These are phyloP conservation scores for Agroathelia rolfsii DNA, from an alignment of 1,284 basidiomycete genomes.

Conservation along the genomic window DNA sequence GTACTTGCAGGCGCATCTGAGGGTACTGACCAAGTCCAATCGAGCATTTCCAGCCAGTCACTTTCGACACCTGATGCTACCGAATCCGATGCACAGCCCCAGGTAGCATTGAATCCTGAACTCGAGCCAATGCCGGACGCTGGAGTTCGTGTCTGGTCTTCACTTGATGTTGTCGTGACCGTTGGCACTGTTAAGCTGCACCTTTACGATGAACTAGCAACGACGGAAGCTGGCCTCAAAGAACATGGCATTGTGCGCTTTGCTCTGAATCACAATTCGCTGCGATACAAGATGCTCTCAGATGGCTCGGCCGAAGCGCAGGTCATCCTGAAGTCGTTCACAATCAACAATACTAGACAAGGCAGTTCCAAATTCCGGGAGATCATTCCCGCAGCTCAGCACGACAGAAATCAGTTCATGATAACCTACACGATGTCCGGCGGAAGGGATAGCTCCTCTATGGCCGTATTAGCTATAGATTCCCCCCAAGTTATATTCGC, in stretches of 20 bases:
- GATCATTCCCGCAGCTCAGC: constrained; percentile 86
- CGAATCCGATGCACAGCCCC: constrained; percentile 5
- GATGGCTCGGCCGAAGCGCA: constrained; percentile 84
- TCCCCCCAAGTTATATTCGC: constrained; percentile 92
- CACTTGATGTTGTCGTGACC: constrained; percentile 70
- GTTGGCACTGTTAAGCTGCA: constrained; percentile 80
- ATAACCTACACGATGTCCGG: constrained; percentile 77
- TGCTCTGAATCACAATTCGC: constrained; percentile 70
- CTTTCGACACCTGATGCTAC: constrained; percentile 10
- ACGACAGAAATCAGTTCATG: constrained; percentile 93
- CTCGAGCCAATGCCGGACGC: constrained; percentile 23
- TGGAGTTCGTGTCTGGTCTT: constrained; percentile 40
- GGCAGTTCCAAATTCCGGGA: constrained; percentile 86
- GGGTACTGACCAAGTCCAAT: constrained; percentile 19
- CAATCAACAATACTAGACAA: constrained; percentile 81
- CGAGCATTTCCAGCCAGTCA: constrained; percentile 9
- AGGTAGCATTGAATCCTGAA: constrained; percentile 51
- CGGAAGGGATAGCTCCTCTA: constrained; percentile 43
- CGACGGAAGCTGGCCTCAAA: constrained; percentile 50
- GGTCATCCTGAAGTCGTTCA: constrained; percentile 82
- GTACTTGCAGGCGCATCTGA: constrained; percentile 44
- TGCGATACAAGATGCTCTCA: constrained; percentile 79
- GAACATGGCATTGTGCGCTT: constrained; percentile 83
- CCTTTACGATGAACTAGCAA: constrained; percentile 73
- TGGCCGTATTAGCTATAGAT: constrained; percentile 85